These are phyloP conservation scores for Aspergillus proliferans DNA, from an alignment of 2,329 filamentous ascomycete species.

Conservation along the genomic window DNA sequence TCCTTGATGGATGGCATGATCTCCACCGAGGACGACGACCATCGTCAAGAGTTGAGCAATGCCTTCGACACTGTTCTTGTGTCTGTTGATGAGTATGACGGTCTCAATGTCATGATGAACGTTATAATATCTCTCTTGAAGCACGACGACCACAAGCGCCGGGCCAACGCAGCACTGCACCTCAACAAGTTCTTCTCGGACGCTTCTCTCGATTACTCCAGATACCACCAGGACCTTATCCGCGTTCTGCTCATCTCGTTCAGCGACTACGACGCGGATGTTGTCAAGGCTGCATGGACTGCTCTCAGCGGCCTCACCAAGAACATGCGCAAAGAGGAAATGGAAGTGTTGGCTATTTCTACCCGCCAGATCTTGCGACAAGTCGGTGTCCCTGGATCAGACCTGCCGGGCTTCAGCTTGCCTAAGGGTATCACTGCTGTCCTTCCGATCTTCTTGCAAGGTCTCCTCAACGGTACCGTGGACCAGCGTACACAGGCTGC, in stretches of 20 bases:
- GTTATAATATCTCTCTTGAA: conserved; percentile 82
- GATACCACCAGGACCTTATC: conserved; percentile 94
- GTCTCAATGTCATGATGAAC: conserved; percentile 92
- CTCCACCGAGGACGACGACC: conserved; percentile 61
- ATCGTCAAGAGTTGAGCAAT: conserved; percentile 65
- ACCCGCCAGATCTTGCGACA: conserved; percentile 81
- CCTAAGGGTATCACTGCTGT: conserved; percentile 97
- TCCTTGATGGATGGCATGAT: conserved; percentile 91
- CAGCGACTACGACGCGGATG: conserved; percentile 73
- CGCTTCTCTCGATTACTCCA: conserved; percentile 79
- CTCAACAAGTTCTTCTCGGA: conserved; percentile 79
- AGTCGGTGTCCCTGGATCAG: conserved; percentile 77
- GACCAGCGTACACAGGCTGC: conserved; percentile 91
- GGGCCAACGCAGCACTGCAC: conserved; percentile 70
- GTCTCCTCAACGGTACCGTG: conserved; percentile 89
- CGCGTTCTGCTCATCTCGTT: conserved; percentile 86
- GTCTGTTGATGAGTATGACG: conserved; percentile 93
- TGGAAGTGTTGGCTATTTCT: conserved; percentile 85
- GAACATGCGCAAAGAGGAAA: conserved; percentile 89
- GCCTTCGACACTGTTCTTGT: conserved; percentile 86
- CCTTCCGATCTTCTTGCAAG: conserved; percentile 93
- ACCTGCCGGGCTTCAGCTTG: conserved; percentile 78
- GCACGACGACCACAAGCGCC: conserved; percentile 82
- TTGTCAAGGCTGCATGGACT: conserved; percentile 84
- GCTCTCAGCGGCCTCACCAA: conserved; percentile 84